Conservation (phyloP, 1,284 basidiomycete species). For the Cryptococcus deneoformans region DNA sequence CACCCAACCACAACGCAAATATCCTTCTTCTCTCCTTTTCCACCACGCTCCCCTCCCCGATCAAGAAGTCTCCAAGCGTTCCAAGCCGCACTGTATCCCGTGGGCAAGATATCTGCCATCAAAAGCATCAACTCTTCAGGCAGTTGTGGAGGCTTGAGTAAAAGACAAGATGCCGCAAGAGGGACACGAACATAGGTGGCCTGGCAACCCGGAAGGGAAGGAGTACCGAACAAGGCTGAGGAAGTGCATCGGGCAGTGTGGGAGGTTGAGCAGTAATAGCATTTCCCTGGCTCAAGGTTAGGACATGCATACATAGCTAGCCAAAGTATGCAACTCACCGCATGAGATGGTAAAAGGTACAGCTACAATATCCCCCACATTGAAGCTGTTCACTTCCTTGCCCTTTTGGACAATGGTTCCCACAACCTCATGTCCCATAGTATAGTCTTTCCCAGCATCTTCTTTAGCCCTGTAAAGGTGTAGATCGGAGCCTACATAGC, state of each 20-base stretch:
- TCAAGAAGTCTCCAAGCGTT: conserved; percentile 46
- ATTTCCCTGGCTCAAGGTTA: conserved; percentile 24
- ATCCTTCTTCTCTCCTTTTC: conserved; percentile 30
- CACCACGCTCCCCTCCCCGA: conserved; percentile 32
- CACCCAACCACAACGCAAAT: conserved; percentile 50
- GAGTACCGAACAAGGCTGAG: conserved; percentile 68
- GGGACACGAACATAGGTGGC: conserved; percentile 83
- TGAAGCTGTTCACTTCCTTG: conserved; percentile 61
- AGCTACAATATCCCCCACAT: conserved; percentile 77
- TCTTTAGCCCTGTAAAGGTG: conserved; percentile 70
- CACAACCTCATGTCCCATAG: conserved; percentile 74
- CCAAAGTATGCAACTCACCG: conserved; percentile 55
- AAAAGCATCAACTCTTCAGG: conserved; percentile 49
- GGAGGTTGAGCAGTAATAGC: conserved; percentile 64
- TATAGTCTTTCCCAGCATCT: conserved; percentile 24
- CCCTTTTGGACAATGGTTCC: conserved; percentile 74
- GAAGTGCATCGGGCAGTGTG: conserved; percentile 72
- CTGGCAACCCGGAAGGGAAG: conserved; percentile 72
- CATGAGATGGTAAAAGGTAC: conserved; percentile 83
- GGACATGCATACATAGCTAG: conserved; percentile 1
- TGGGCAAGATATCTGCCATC: conserved; percentile 52
- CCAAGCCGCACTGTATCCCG: conserved; percentile 49
- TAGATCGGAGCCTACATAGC: conserved; percentile 67
- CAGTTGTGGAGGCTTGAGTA: conserved; percentile 44
- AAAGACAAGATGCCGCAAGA: conserved; percentile 48